Conservation (phyloP, 495 filamentous ascomycete genomes). For the Trichoderma erinaceum region DNA sequence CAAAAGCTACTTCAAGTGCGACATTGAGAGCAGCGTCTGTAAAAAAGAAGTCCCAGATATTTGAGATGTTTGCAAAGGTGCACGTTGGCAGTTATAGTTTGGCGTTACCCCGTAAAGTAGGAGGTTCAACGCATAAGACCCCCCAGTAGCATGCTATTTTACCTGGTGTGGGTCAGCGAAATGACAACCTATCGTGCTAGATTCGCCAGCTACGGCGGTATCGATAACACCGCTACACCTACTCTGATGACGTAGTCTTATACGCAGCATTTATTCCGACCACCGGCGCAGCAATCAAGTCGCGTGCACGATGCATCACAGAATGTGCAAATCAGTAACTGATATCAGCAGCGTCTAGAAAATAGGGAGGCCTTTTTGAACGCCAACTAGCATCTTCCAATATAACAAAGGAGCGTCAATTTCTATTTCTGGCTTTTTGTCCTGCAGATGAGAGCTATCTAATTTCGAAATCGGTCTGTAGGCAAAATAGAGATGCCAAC, state of each 20-base stretch:
- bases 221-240: background rate
- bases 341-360: no score
- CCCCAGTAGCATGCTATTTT: background rate
- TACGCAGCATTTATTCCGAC: background rate
- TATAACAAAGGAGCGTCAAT: constrained; percentile 2
- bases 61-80: background rate
- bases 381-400: no score
- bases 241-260: constrained; percentile 2
- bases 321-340: no score
- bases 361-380: no score
- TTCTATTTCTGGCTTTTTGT: constrained; percentile 7
- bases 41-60: background rate
- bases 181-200: background rate
- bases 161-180: constrained; percentile 1
- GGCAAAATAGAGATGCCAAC: constrained; percentile 7
- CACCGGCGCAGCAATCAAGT: background rate
- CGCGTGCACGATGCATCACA: background rate
- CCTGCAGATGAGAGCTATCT: background rate
- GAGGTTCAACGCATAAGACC: background rate
- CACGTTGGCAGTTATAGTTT: background rate
- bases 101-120: background rate
- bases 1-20: background rate
- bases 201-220: constrained; percentile 1
- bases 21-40: background rate
- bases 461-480: background rate